Evolutionary conservation across 495 filamentous ascomycete species (phyloP).

Genomic region (Aspergillus nanangensis): DNA sequence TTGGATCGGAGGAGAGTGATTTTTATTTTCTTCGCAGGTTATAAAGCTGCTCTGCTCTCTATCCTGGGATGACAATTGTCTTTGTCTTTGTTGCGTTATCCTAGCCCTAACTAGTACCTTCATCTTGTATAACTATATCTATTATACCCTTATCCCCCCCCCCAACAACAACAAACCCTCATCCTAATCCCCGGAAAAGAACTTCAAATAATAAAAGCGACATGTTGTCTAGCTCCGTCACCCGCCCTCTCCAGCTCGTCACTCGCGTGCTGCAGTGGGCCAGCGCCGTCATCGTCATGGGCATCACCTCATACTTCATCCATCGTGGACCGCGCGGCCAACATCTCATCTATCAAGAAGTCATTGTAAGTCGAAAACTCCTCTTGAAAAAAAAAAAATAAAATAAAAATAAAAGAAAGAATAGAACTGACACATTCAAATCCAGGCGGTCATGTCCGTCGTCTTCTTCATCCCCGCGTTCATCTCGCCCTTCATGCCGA

Average conservation of each 20-base stretch:
- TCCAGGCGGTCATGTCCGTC: conserved; percentile 49
- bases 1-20: no score
- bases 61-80: no score
- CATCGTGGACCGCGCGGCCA: conserved; percentile 30
- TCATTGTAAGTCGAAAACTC: conserved; percentile 44
- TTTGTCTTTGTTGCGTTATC: no score
- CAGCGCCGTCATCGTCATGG: conserved; percentile 58
- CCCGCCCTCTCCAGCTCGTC: conserved; percentile 34
- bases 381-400: no score
- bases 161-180: no score
- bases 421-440: background rate
- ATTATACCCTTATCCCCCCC: no score
- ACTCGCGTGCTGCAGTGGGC: conserved; percentile 44
- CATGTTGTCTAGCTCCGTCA: conserved; percentile 29
- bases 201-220: conserved; percentile 2
- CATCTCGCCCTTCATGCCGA: conserved; percentile 46
- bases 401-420: no score
- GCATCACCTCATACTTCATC: conserved; percentile 54
- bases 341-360: conserved; percentile 50
- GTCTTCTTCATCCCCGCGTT: conserved; percentile 56
- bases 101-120: no score
- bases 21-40: no score
- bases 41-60: no score
- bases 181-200: background rate
- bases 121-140: no score